Percentiles rank a stretch among this genome's conserved stretches.
phyloP scores from a whole-genome alignment of 1,284 basidiomycete genomes.

The Lignosus rhinocerotis region DNA sequence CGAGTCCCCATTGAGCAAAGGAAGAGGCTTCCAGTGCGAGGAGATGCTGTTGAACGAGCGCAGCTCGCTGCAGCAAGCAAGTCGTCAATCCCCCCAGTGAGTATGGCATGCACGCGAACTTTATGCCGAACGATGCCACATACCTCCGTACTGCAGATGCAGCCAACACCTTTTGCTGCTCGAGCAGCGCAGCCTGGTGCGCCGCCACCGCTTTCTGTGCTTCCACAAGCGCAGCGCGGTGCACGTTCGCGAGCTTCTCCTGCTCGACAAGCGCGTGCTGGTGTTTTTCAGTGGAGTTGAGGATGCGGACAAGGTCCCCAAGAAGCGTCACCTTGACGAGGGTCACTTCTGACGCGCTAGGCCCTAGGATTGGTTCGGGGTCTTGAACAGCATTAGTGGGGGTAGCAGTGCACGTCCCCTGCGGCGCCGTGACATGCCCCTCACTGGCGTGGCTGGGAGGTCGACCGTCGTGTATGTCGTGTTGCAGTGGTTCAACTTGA shows the following conservation, averaged over 20 bases:
- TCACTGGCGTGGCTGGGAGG: too few species aligned
- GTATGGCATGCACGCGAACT: neutral
- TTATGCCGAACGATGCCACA: neutral
- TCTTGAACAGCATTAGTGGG: too few species aligned
- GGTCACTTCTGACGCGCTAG: neutral
- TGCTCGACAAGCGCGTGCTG: conserved; percentile 6
- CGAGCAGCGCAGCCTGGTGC: conserved; percentile 1
- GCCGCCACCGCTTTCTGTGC: neutral
- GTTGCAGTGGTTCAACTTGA: too few species aligned
- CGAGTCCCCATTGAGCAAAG: conserved; percentile 9
- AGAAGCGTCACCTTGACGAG: conserved; percentile 9
- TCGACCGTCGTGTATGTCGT: too few species aligned
- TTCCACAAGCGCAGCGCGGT: conserved; percentile 3
- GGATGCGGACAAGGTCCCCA: conserved; percentile 4
- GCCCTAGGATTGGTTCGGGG: neutral
- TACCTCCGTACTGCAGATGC: conserved; percentile 5
- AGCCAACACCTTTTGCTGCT: conserved; percentile 2
- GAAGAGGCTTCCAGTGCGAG: conserved; percentile 5
- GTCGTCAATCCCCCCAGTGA: neutral
- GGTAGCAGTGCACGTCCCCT: too few species aligned
- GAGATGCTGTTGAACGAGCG: conserved; percentile 5
- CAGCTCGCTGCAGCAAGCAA: conserved; percentile 2
- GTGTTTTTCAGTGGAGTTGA: neutral
- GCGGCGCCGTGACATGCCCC: too few species aligned
- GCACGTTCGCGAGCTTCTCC: conserved; percentile 4